Percentiles rank a stretch among this genome's conserved stretches.
Evolutionary conservation across 164 flowering plant genomes (phyloP).

Genomic region (Nelumbo lutea): DNA sequence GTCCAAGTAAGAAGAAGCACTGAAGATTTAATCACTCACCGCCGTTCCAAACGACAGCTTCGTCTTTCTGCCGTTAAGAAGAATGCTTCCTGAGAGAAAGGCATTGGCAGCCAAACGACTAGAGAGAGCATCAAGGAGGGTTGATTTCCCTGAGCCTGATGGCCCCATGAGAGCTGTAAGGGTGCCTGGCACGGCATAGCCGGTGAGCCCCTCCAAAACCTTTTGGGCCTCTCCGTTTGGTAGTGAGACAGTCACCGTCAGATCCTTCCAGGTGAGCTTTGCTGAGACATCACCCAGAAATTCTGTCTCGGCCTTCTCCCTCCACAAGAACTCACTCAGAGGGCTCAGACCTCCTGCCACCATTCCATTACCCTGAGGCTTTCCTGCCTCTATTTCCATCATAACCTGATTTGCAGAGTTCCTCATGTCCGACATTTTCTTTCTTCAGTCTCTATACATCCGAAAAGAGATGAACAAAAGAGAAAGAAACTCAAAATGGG

Average conservation of each 20-base stretch:
- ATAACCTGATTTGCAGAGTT: slow-evolving; percentile 19
- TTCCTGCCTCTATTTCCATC: slow-evolving; percentile 56
- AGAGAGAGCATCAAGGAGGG: slow-evolving; percentile 83
- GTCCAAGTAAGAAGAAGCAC: background rate
- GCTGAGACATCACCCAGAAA: slow-evolving; percentile 79
- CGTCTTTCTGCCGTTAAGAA: slow-evolving; percentile 78
- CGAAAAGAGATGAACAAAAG: background rate
- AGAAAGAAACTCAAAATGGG: background rate
- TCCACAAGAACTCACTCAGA: slow-evolving; percentile 79
- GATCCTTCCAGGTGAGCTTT: slow-evolving; percentile 80
- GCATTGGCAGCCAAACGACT: slow-evolving; percentile 86
- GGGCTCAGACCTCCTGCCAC: slow-evolving; percentile 61
- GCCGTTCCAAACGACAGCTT: slow-evolving; percentile 90
- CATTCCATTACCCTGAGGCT: slow-evolving; percentile 28
- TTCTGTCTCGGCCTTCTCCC: slow-evolving; percentile 47
- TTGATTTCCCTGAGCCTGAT: slow-evolving; percentile 91
- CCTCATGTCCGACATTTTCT: slow-evolving; percentile 7
- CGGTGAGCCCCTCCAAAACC: slow-evolving; percentile 70
- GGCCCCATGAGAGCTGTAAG: slow-evolving; percentile 93
- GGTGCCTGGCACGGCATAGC: slow-evolving; percentile 79
- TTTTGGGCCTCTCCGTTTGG: slow-evolving; percentile 65
- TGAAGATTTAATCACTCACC: slow-evolving; percentile 33
- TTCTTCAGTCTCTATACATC: background rate
- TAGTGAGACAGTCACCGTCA: slow-evolving; percentile 69
- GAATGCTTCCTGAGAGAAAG: slow-evolving; percentile 70